Conservation (phyloP, 306 rosid species). For the Cucurbita maxima region DNA sequence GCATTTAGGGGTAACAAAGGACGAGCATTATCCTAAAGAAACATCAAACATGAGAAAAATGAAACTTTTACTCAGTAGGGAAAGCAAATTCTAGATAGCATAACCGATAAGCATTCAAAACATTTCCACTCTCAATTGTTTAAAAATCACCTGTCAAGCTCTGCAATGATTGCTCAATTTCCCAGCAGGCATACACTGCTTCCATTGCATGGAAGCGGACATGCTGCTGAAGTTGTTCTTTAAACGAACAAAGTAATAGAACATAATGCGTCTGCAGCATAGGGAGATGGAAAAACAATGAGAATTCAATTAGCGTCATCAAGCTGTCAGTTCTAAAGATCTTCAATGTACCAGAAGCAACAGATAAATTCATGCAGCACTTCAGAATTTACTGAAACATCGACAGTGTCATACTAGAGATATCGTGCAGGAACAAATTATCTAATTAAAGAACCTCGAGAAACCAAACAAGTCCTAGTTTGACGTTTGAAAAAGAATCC, state of each 20-base stretch:
- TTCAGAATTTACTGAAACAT: not conserved
- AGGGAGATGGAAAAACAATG: slow-evolving; percentile 1
- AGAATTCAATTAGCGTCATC: not conserved
- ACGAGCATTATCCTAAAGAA: not conserved
- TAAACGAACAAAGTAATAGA: slow-evolving; percentile 86
- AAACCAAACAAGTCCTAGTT: not conserved
- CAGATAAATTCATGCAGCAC: not conserved
- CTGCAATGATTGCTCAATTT: slow-evolving; percentile 89
- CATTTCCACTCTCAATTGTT: not conserved
- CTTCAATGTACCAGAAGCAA: not conserved
- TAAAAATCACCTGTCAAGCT: slow-evolving; percentile 68
- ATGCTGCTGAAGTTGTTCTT: slow-evolving; percentile 95
- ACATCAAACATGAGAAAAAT: not conserved
- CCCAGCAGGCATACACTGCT: slow-evolving; percentile 99
- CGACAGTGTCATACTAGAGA: not conserved
- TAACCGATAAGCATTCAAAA: not conserved
- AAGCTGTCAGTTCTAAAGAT: not conserved
- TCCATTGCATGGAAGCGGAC: slow-evolving; percentile 99
- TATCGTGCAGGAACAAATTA: not conserved
- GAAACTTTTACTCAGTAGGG: not conserved
- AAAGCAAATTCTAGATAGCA: not conserved
- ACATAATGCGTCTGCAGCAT: slow-evolving; percentile 81
- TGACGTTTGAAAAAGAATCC: not conserved
- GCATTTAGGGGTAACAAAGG: not conserved
- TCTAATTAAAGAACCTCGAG: not conserved